Evolutionary conservation across 2,329 filamentous ascomycete species (phyloP).

Genomic region (Akanthomyces dipterigenus): DNA sequence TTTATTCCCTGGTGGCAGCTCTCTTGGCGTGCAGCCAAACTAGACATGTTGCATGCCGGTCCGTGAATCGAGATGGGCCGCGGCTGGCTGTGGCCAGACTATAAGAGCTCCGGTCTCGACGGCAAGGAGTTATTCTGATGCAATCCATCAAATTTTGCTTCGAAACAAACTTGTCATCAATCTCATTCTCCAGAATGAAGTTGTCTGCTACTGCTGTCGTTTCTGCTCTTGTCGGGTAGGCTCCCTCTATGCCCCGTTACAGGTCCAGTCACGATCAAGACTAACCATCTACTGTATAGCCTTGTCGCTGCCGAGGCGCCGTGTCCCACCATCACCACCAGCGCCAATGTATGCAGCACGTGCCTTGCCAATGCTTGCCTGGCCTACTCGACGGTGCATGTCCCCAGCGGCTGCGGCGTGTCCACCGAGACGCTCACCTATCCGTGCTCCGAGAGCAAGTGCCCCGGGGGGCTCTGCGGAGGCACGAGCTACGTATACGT

Average conservation of each 20-base stretch:
- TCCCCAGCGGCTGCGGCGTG: conserved; percentile 23
- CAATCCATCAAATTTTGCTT: too few species aligned
- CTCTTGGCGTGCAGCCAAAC: not conserved
- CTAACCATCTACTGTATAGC: not conserved
- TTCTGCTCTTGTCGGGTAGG: not conserved
- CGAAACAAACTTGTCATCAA: too few species aligned
- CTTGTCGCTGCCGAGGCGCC: conserved; percentile 1
- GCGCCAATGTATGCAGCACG: conserved; percentile 25
- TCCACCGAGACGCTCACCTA: conserved; percentile 22
- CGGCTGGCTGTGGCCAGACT: not conserved
- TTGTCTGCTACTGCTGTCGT: not conserved
- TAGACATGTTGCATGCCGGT: too few species aligned
- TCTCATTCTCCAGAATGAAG: not conserved
- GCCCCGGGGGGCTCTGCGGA: conserved; percentile 17
- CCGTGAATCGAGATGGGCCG: not conserved
- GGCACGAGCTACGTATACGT: conserved; percentile 19
- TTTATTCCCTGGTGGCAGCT: not conserved
- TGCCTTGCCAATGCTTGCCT: conserved; percentile 27
- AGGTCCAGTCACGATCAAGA: too few species aligned
- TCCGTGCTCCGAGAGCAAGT: conserved; percentile 18
- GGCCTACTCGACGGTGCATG: conserved; percentile 24
- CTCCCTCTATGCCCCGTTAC: not conserved
- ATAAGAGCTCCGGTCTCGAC: not conserved
- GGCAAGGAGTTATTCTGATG: not conserved
- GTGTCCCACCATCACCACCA: conserved; percentile 30